Conservation (phyloP, 352 stramenopile genomes). For the Pythium utonaiense region DNA sequence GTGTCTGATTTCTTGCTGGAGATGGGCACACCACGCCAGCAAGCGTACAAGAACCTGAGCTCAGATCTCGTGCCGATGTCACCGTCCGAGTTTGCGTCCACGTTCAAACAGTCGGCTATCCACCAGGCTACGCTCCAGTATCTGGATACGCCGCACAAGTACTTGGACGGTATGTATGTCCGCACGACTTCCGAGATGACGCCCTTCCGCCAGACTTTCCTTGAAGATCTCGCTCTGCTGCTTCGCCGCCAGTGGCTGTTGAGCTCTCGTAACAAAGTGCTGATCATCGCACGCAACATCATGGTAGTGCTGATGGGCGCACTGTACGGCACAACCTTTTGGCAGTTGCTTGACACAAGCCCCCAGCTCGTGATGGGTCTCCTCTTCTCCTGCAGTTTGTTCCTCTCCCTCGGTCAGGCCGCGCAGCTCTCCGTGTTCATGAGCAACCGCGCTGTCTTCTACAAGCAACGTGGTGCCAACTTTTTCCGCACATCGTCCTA, state of each 20-base stretch:
- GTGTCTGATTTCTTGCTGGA: constrained; percentile 35
- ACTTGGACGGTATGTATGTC: constrained; percentile 59
- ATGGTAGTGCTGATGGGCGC: constrained; percentile 29
- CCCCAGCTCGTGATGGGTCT: constrained; percentile 42
- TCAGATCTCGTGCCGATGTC: constrained; percentile 14
- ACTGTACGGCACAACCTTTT: constrained; percentile 23
- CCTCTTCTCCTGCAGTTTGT: background rate
- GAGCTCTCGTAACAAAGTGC: constrained; percentile 31
- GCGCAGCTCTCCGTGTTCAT: constrained; percentile 59
- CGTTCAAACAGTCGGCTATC: constrained; percentile 18
- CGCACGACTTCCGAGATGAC: constrained; percentile 6
- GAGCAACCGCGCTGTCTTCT: constrained; percentile 41
- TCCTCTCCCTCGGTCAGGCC: constrained; percentile 26
- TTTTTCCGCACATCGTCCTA: constrained; percentile 67
- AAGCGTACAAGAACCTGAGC: constrained; percentile 23
- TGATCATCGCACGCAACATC: constrained; percentile 21
- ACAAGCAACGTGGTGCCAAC: constrained; percentile 64
- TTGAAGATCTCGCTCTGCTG: background rate
- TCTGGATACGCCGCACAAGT: constrained; percentile 81
- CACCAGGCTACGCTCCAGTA: constrained; percentile 45
- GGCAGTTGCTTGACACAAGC: constrained; percentile 15
- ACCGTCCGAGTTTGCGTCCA: constrained; percentile 19
- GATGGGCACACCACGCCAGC: constrained; percentile 28
- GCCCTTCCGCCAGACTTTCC: constrained; percentile 6
- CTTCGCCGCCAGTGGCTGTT: constrained; percentile 42